Evolutionary conservation across 306 rosid species (phyloP), one percentile per base, ranked within the genome.

Genomic region (Sesbania bispinosa): DNA sequence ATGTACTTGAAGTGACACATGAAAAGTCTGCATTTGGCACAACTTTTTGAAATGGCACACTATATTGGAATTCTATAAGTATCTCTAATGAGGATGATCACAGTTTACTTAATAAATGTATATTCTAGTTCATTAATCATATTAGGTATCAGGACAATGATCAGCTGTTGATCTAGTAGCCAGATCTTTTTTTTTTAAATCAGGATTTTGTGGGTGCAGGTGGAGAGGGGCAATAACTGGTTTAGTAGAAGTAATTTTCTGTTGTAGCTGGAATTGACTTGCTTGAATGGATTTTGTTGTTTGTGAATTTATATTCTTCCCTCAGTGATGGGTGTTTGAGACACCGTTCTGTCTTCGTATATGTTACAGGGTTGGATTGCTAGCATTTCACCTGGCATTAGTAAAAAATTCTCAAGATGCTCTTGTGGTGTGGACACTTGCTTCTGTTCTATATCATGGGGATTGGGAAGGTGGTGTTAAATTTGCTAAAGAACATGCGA

Each of bases 331-430:
- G 19, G 32, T 42, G 66, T 80, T 69, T 72, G 65, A 76, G 52
- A 67, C 64, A 58, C 58, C 32, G 11, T 80, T 67, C 74, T 42
- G 4, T 63, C 41, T 82, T 80, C 75, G 72, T 73, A 9, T n/a
- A 38, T 66, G 33, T 29, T 30, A 58, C 88, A 94, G 99, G 99
- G 75, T 86, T 50, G 96, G 88, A 67, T 69, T 94, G 77, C 80
- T 94, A 76, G 95, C 87, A 4, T 85, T 94, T 86, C 97, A 94
- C 84, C 55, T 86, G 78, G 90, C 96, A 53, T 79, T 90, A 71
- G 81, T 85, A 53, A 77, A 85, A 47, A 78, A 80, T 47, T 90
- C 96, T 55, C 99, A 89, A 82, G 90, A 91, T 74, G 81, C 86
- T 59, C 63, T 77, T 59, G 88, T 82, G 45, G 87, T 89, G 51